Conservation (phyloP, 495 filamentous ascomycete genomes). For the Hypoxylon rickii region DNA sequence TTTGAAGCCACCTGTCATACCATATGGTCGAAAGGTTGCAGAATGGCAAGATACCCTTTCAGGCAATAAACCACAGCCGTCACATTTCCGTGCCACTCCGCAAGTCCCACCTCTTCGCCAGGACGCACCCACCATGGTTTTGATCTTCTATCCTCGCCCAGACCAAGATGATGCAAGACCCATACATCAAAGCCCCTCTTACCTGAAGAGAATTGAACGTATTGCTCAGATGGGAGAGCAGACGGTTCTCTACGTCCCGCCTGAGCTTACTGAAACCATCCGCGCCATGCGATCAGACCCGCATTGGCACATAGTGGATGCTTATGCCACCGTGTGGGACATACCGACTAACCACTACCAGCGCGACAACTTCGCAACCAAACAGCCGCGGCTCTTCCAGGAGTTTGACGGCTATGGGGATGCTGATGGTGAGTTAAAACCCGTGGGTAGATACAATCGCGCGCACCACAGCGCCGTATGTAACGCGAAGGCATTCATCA, state of each 20-base stretch:
- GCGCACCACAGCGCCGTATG: slow-evolving; percentile 30
- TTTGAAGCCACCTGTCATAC: slow-evolving; percentile 8
- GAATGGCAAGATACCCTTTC: slow-evolving; percentile 21
- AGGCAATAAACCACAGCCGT: slow-evolving; percentile 1
- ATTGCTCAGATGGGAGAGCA: slow-evolving; percentile 31
- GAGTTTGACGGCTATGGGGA: slow-evolving; percentile 45
- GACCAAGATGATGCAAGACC: slow-evolving; percentile 20
- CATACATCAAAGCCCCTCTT: slow-evolving; percentile 21
- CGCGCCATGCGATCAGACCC: slow-evolving; percentile 17
- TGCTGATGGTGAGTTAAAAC: slow-evolving; percentile 23
- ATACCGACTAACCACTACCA: slow-evolving; percentile 31
- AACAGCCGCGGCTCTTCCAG: slow-evolving; percentile 23
- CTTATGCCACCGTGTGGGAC: slow-evolving; percentile 29
- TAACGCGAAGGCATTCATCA: slow-evolving; percentile 34
- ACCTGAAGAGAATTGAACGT: slow-evolving; percentile 28
- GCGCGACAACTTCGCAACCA: slow-evolving; percentile 25
- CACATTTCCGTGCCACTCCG: slow-evolving; percentile 8
- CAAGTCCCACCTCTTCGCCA: slow-evolving; percentile 11
- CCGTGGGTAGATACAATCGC: slow-evolving; percentile 25
- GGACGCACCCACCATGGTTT: slow-evolving; percentile 24
- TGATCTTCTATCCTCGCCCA: slow-evolving; percentile 28
- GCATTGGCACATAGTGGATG: slow-evolving; percentile 26
- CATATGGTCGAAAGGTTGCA: slow-evolving; percentile 15
- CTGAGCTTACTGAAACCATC: slow-evolving; percentile 16
- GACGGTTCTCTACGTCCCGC: slow-evolving; percentile 26